These are phyloP conservation scores for Hibiscus mutabilis DNA, from an alignment of 345 rosid genomes.

Conservation along the genomic window DNA sequence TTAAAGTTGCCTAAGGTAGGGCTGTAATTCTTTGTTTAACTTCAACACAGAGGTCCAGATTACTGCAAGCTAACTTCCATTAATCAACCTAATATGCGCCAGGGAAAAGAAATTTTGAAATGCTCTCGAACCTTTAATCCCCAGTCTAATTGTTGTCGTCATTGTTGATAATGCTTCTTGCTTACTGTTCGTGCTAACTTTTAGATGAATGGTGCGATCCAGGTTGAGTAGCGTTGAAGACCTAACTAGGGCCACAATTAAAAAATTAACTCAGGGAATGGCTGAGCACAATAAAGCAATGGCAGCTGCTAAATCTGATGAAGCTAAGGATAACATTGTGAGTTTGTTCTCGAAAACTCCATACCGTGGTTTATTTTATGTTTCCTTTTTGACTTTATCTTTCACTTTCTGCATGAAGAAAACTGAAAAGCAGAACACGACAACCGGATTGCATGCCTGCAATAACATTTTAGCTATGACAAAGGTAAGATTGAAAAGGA, in stretches of 20 bases:
- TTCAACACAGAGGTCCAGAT: neutral
- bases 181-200: neutral
- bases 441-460: conserved; percentile 86
- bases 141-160: neutral
- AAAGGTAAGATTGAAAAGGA: conserved; percentile 45
- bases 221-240: conserved; percentile 84
- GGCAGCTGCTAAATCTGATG: conserved; percentile 95
- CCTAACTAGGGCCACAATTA: conserved; percentile 83
- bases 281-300: conserved; percentile 90
- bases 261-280: conserved; percentile 89
- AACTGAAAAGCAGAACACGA: conserved; percentile 78
- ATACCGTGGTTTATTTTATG: neutral
- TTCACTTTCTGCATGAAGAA: conserved; percentile 40
- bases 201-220: conserved; percentile 16
- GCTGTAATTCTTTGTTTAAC: neutral
- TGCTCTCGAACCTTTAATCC: neutral
- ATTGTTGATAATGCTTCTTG: neutral
- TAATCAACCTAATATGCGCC: neutral
- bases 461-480: conserved; percentile 94
- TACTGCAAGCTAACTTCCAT: neutral
- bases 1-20: neutral
- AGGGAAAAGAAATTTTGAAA: neutral
- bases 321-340: conserved; percentile 71
- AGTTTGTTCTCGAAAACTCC: conserved; percentile 26
- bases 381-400: neutral